Evolutionary conservation across 2,329 filamentous ascomycete species (phyloP).

Genomic region (Juglanconis sp.): DNA sequence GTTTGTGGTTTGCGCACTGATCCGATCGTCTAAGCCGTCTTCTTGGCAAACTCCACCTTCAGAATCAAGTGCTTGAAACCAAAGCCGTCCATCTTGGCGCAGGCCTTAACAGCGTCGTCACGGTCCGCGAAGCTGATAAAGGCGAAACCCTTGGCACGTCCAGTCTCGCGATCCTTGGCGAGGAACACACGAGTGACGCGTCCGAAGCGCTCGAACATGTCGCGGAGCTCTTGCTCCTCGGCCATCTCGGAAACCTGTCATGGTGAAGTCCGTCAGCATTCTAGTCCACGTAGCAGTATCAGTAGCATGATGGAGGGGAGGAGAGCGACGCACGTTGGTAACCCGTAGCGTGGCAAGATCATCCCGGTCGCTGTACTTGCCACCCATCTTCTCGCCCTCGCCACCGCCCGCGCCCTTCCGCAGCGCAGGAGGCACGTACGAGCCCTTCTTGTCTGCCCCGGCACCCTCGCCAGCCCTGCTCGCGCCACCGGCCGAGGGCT

Average conservation of each 20-base stretch:
- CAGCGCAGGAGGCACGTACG: constrained; percentile 92
- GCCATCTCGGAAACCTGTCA: constrained; percentile 88
- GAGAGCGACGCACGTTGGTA: constrained; percentile 74
- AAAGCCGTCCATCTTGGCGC: constrained; percentile 96
- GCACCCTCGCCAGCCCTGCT: constrained; percentile 53
- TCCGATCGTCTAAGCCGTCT: constrained; percentile 41
- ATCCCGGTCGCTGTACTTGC: constrained; percentile 90
- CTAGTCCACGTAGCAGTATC: not conserved
- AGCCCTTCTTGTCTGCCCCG: constrained; percentile 68
- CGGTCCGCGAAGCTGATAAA: constrained; percentile 97
- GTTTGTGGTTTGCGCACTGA: too few relatives aligned
- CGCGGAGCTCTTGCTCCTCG: constrained; percentile 90
- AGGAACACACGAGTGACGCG: constrained; percentile 96
- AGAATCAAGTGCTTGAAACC: constrained; percentile 86
- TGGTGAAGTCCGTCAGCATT: constrained; percentile 24
- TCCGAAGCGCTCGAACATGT: constrained; percentile 97
- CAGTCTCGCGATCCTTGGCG: constrained; percentile 95
- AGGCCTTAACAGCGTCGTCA: constrained; percentile 84
- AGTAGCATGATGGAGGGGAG: not conserved
- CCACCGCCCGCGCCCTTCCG: constrained; percentile 62
- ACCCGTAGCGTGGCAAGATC: constrained; percentile 94
- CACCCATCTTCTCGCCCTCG: constrained; percentile 78
- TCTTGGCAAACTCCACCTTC: constrained; percentile 84
- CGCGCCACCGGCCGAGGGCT: constrained; percentile 39
- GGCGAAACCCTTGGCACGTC: constrained; percentile 94